Evolutionary conservation across 2,329 filamentous ascomycete genomes (phyloP), one percentile per base, ranked within the genome.

Genomic region (Trematosphaeria pertusa): DNA sequence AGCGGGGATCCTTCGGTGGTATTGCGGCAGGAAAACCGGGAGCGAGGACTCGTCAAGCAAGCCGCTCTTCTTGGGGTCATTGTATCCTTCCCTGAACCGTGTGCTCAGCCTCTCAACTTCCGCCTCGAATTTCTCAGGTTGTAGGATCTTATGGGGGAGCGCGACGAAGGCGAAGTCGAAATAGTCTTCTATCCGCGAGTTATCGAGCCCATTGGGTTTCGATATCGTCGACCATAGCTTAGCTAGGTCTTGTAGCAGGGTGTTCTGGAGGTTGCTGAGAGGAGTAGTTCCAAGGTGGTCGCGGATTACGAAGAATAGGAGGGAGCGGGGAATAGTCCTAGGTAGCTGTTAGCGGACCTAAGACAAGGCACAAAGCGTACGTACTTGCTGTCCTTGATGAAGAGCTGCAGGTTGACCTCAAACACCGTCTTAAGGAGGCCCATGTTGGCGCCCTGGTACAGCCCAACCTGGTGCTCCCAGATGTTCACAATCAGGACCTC

Each of bases 401-500:
- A 99, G 20, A 99, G 80, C 74, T 97, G 93, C 69, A 99, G 73
- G 70, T 99, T 99, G 73, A 99, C 94, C 77, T 99, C 94, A 63
- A 99, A 99, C 3, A 99, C 94, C 0, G 95, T 99, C 82, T 99
- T 99, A 65, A 99, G 79, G 64, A 99, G 76, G 7, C 94, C 94
- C 94, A 99, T 99, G 73, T 99, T 99, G 62, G 94, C 94, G 46
- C 94, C 94, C 76, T 99, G 93, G 71, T 99, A 99, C 72, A 99
- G 74, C 37, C 94, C 94, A 52, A 99, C 94, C 75, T 99, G 94
- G 73, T 97, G 93, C 75, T 99, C 94, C 94, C 94, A 99, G 59
- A 99, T 96, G 71, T 99, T 99, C 73, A 99, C 88, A 68, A 99
- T 95, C 61, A 99, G 81, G 41, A 99, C 93, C 77, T 99, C 94